Conservation (phyloP, 495 filamentous ascomycete genomes). For the Penicillium bialowiezense region DNA sequence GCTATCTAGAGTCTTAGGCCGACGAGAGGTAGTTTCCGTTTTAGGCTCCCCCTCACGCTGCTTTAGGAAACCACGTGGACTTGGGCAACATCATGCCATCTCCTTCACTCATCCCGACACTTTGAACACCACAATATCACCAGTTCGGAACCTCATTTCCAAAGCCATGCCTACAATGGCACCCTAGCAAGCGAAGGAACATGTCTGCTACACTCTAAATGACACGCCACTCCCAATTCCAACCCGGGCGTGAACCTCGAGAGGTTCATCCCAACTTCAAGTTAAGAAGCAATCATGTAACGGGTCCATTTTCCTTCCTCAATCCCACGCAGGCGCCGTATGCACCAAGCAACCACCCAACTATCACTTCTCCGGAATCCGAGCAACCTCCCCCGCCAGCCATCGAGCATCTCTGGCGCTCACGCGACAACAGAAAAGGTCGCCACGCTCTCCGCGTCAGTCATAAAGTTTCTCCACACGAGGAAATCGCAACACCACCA, state of each 20-base stretch:
- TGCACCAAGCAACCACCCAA: neutral
- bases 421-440: conserved; percentile 71
- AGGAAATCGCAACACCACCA: conserved; percentile 34
- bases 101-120: no score
- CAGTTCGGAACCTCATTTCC: no score
- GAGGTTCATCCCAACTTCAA: conserved; percentile 9
- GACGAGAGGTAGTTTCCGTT: no score
- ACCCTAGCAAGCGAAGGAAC: no score
- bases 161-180: no score
- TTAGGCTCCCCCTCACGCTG: no score
- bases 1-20: no score
- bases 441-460: conserved; percentile 57
- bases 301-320: conserved; percentile 20
- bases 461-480: conserved; percentile 16
- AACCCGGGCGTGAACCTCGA: conserved; percentile 14
- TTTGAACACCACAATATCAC: no score
- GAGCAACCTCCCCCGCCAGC: conserved; percentile 8
- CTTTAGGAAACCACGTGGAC: no score
- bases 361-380: neutral
- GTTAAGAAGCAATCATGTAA: conserved; percentile 14
- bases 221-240: conserved; percentile 19
- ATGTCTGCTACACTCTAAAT: conserved; percentile 11
- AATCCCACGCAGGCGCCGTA: conserved; percentile 24
- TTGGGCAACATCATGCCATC: no score
- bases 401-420: conserved; percentile 52